Evolutionary conservation across 495 filamentous ascomycete species (phyloP).

Genomic region (Aspergillus egyptiacus): DNA sequence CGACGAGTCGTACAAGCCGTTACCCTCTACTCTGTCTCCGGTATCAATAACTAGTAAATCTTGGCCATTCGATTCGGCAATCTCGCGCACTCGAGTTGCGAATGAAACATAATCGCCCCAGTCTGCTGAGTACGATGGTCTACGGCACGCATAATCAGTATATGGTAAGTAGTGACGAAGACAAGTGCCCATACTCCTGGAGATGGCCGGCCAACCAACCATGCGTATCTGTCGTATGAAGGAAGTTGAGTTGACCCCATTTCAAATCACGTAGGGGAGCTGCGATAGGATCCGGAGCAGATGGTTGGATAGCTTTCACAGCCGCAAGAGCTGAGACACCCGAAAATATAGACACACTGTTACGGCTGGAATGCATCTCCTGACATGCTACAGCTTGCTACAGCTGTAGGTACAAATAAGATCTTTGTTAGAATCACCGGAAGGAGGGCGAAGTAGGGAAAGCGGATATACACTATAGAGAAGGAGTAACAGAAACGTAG

Average conservation of each 20-base stretch:
- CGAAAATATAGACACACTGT: background rate
- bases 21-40: conserved; percentile 90
- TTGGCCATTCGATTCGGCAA: conserved; percentile 67
- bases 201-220: conserved; percentile 95
- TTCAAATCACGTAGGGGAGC: conserved; percentile 75
- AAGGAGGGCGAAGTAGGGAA: too few relatives aligned
- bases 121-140: conserved; percentile 85
- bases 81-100: conserved; percentile 68
- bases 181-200: conserved; percentile 57
- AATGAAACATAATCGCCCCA: conserved; percentile 99
- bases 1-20: conserved; percentile 91
- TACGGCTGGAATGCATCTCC: background rate
- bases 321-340: conserved; percentile 22
- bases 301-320: conserved; percentile 62
- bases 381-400: background rate
- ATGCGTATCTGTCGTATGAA: conserved; percentile 92
- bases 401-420: background rate
- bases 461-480: too few relatives aligned
- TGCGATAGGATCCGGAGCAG: conserved; percentile 68
- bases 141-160: conserved; percentile 25
- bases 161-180: background rate
- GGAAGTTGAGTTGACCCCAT: conserved; percentile 91
- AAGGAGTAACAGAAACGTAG: background rate
- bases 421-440: background rate
- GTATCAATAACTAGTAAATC: conserved; percentile 91